Conservation (phyloP, 139 green algal genomes). For the Eudorina sp. region DNA sequence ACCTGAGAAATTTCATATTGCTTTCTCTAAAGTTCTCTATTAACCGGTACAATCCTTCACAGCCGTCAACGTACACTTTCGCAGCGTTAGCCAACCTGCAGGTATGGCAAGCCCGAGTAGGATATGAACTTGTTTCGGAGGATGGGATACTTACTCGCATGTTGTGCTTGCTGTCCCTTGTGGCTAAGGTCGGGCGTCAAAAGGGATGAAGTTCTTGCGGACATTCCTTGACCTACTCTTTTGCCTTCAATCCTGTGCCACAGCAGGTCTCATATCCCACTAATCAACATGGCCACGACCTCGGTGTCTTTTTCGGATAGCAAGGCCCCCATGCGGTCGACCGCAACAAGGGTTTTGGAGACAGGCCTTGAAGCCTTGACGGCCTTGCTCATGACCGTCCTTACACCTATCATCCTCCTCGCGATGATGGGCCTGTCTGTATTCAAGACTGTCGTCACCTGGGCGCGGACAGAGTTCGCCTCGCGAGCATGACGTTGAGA, state of each 20-base stretch:
- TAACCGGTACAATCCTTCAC: no score
- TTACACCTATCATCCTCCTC: constrained; percentile 1
- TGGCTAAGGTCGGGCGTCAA: no score
- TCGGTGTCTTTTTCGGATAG: neutral
- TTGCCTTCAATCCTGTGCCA: neutral
- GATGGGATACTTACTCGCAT: no score
- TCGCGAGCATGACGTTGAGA: neutral
- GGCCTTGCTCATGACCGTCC: neutral
- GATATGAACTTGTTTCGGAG: no score
- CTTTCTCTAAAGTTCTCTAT: no score
- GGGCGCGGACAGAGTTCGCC: constrained; percentile 11
- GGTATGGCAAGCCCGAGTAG: no score
- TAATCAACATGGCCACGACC: neutral
- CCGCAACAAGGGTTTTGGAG: constrained; percentile 34
- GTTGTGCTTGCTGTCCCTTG: no score
- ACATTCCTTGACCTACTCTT: neutral
- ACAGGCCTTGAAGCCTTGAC: neutral
- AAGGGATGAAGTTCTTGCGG: neutral
- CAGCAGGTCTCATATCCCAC: neutral
- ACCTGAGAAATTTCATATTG: no score
- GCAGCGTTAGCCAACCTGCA: no score
- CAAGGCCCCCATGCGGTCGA: neutral
- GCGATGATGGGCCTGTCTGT: constrained; percentile 4
- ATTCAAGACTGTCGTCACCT: constrained; percentile 18
- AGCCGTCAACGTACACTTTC: no score